These are phyloP conservation scores for Kondoa malvinella DNA, from an alignment of 768 basidiomycete species.

Conservation along the genomic window DNA sequence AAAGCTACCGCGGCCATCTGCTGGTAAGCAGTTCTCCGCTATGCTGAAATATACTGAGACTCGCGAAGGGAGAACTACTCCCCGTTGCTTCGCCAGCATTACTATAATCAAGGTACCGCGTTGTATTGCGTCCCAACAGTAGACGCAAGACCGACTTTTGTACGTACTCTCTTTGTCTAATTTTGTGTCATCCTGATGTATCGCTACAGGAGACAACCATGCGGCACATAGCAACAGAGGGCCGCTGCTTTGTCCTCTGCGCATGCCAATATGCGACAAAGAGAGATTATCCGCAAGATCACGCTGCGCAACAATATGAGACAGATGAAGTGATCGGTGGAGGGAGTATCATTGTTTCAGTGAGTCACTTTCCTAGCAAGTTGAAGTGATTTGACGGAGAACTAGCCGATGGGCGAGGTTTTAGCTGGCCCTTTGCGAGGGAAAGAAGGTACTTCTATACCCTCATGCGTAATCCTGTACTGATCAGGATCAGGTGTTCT, in stretches of 20 bases:
- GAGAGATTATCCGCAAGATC: background rate
- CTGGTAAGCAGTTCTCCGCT: slow-evolving; percentile 4
- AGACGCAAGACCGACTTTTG: slow-evolving; percentile 9
- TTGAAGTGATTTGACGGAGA: slow-evolving; percentile 3
- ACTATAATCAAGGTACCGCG: slow-evolving; percentile 18
- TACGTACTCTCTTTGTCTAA: background rate
- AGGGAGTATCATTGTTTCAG: slow-evolving; percentile 7
- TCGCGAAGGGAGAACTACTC: slow-evolving; percentile 4
- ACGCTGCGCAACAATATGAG: background rate
- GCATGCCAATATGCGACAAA: slow-evolving; percentile 25
- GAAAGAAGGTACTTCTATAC: slow-evolving; percentile 9
- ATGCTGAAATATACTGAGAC: slow-evolving; percentile 18
- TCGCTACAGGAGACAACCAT: slow-evolving; percentile 42
- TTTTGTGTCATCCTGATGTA: background rate
- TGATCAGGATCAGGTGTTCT: slow-evolving; percentile 5
- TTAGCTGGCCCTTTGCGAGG: slow-evolving; percentile 17
- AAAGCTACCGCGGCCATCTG: slow-evolving; percentile 3
- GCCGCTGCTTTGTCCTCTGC: slow-evolving; percentile 51
- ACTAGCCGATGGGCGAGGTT: slow-evolving; percentile 14
- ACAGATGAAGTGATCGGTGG: slow-evolving; percentile 7
- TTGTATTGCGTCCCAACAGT: slow-evolving; percentile 17
- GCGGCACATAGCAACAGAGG: slow-evolving; percentile 50
- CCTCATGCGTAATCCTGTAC: background rate
- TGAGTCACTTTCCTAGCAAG: slow-evolving; percentile 12
- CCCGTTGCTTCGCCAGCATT: slow-evolving; percentile 17